Percentiles rank a stretch among this genome's conserved stretches.
phyloP scores from a whole-genome alignment of 108 stramenopile species.

The Cylindrotheca closterium region DNA sequence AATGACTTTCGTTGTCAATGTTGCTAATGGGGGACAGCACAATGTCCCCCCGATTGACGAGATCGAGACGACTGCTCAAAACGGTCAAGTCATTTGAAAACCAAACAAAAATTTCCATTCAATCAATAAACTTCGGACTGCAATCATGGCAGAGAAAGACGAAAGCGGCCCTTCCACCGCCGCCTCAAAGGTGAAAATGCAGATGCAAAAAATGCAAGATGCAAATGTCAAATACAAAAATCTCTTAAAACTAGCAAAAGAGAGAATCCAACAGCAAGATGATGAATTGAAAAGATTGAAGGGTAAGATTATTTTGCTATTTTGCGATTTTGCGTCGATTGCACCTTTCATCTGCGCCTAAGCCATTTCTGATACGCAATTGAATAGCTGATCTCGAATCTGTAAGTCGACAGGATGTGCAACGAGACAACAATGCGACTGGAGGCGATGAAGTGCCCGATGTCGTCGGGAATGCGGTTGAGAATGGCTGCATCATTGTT shows the following conservation, averaged over 20 bases:
- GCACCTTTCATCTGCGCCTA: background rate
- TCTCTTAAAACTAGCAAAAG: constrained; percentile 86
- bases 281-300: constrained; percentile 52
- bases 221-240: constrained; percentile 88
- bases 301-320: constrained; percentile 12
- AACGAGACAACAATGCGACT: background rate
- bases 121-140: too few relatives aligned
- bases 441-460: constrained; percentile 13
- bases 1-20: too few relatives aligned
- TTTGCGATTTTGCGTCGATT: background rate
- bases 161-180: constrained; percentile 1
- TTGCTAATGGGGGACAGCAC: too few relatives aligned
- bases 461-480: constrained; percentile 1
- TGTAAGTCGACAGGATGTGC: background rate
- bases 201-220: constrained; percentile 74
- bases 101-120: too few relatives aligned
- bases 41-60: too few relatives aligned
- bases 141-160: constrained; percentile 1
- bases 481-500: constrained; percentile 37
- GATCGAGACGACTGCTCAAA: too few relatives aligned
- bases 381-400: background rate
- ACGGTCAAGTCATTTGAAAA: too few relatives aligned
- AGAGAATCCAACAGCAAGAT: constrained; percentile 83
- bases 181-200: constrained; percentile 32
- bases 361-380: background rate